Base-by-base conservation (phyloP, 192 early-diverging fungal species). In the Gonapodya prolifera region DNA sequence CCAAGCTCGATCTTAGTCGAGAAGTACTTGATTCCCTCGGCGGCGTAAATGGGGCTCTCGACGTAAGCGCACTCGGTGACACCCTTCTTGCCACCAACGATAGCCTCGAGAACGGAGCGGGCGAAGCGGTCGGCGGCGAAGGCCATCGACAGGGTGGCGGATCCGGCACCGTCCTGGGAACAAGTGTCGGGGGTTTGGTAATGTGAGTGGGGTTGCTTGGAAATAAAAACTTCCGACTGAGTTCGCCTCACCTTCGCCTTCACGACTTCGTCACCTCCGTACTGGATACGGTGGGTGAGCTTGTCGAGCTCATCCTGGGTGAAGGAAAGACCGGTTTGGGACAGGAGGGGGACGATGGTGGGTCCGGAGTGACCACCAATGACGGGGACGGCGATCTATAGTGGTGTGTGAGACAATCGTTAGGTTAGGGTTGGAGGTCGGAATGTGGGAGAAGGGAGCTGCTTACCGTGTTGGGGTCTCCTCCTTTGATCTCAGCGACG, bases 241-340 rank as follows among this genome's bases (percentile, higher is more conserved):
- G n/a, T n/a, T n/a, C n/a, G n/a, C n/a, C n/a, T n/a, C n/a, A n/a
- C n/a, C 91, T 98, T 98, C 81, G 96, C 96, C 90, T 96, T 93
- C 82, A 98, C 94, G 34, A 98, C 96, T 85, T 98, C 96, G 82
- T 98, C 96, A 81, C 96, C 96, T 81, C 94, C 96, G 82, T 91
- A 97, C 87, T 98, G 96, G 83, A 98, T 98, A 82, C 95, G 94
- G 81, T 95, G 80, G 76, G 96, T 98, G 78, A 98, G 87, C 34
- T 86, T 89, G 82, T 95, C 92, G 75, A 90, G 81, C 88, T 96
- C 90, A 79, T 92, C 91, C 70, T 92, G 84, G 77, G 88, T 87
- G 82, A 98, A 92, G 76, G 84, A 87, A 45, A 90, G 78, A 35
- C 88, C 86, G 34, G 91, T 88, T 83, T 92, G 90, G 77, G 90